These are phyloP conservation scores for Leccinum olivaceopallidum DNA, from an alignment of 768 basidiomycete species.

Conservation along the genomic window DNA sequence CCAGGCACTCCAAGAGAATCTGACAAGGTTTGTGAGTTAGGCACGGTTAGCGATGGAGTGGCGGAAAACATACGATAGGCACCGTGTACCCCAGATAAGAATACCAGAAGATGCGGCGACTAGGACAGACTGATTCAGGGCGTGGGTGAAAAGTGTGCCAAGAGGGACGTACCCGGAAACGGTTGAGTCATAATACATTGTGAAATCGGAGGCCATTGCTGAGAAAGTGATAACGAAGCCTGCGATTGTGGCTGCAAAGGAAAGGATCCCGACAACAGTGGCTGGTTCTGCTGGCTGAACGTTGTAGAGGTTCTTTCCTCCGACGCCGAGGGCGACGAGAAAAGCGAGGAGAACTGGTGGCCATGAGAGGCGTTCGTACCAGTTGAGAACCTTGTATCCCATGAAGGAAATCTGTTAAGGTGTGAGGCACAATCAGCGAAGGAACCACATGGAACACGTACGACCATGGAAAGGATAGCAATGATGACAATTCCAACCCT, in stretches of 20 bases:
- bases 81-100: conserved; percentile 64
- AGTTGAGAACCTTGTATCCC: conserved; percentile 61
- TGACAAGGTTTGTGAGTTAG: conserved; percentile 12
- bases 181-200: conserved; percentile 61
- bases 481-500: conserved; percentile 86
- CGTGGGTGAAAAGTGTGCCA: not conserved
- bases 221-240: conserved; percentile 72
- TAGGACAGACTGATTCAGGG: conserved; percentile 26
- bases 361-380: conserved; percentile 79
- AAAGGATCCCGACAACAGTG: conserved; percentile 53
- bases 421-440: conserved; percentile 4
- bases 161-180: conserved; percentile 52
- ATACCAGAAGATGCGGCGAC: conserved; percentile 62
- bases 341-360: conserved; percentile 76
- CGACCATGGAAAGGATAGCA: conserved; percentile 61
- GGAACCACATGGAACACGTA: conserved; percentile 30
- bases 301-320: conserved; percentile 64
- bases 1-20: conserved; percentile 53
- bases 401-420: conserved; percentile 56
- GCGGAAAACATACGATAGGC: conserved; percentile 51
- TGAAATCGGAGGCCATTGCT: conserved; percentile 69
- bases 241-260: conserved; percentile 68
- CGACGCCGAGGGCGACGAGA: conserved; percentile 68
- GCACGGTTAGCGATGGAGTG: not conserved
- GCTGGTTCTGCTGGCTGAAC: conserved; percentile 51